phyloP scores from a whole-genome alignment of 2,329 filamentous ascomycete genomes.

The Fusarium sororula region DNA sequence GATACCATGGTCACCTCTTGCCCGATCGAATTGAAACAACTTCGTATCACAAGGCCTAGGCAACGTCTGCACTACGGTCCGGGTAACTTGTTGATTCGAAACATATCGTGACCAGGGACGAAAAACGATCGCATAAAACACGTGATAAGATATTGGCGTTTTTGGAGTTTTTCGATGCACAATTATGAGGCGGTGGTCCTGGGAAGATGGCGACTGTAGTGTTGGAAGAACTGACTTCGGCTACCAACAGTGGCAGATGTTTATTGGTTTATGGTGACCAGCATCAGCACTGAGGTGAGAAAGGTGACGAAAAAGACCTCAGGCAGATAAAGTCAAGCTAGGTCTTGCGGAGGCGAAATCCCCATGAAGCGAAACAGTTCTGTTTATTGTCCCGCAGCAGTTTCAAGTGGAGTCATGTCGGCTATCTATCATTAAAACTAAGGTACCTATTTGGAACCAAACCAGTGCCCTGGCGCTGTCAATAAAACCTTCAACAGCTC shows the following conservation, averaged over 20 bases:
- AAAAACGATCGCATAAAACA: not conserved
- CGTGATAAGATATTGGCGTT: constrained; percentile 28
- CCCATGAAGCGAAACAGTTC: not conserved
- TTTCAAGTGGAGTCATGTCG: not conserved
- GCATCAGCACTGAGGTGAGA: constrained; percentile 14
- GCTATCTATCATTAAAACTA: not conserved
- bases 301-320: not conserved
- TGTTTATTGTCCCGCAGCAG: not conserved
- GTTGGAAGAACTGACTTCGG: constrained; percentile 2
- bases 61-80: not conserved
- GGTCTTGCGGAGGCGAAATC: not conserved
- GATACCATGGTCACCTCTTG: not conserved
- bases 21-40: not conserved
- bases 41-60: not conserved
- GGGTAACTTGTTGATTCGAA: not conserved
- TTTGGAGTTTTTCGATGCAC: constrained; percentile 38
- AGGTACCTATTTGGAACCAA: not conserved
- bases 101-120: not conserved
- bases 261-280: constrained; percentile 28
- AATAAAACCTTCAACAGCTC: constrained; percentile 11
- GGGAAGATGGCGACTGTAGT: constrained; percentile 8
- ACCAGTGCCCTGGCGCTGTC: constrained; percentile 15
- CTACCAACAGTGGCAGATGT: constrained; percentile 1
- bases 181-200: constrained; percentile 4
- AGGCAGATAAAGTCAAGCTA: not conserved